Evolutionary conservation across 75 land plant species (phyloP), one percentile per base, ranked within the genome.

Genomic region (Cunninghamia lanceolata): DNA sequence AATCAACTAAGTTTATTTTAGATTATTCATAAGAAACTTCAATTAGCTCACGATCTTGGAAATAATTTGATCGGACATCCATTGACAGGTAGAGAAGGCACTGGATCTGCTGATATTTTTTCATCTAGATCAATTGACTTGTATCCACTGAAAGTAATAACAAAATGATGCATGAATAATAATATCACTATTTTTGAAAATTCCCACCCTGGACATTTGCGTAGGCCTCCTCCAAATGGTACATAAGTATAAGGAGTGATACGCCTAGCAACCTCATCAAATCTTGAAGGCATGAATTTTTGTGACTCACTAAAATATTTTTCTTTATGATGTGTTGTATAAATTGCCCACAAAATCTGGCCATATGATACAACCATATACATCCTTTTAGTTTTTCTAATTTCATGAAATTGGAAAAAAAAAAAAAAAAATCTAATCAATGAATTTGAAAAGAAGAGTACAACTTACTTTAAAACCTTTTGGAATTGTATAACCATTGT

Each of bases 171-270:
- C 35, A 93, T 38, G n/a, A 90, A 90, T 0, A 91, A 80, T 8
- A 94, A 88, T 40, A 93, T 91, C 80, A 88, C 88, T 38, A 90
- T 83, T 3, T 88, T 81, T 0, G 91, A 93, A 88, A 82, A 91
- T 59, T 89, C 95, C 46, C 84, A 79, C 3, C 93, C 91, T 32
- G 88, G 84, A 50, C 94, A 91, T 90, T 86, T 91, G 17, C 93
- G 79, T 7, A 94, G 90, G 3, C 94, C 95, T 15, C 92, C 94
- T 71, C 96, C 94, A 71, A 94, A 92, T 16, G 95, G 92, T 0
- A 94, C 87, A 53, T 82, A 92, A 7, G 95, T 90, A 86, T 87
- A 92, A 39, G 95, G 94, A 4, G 85, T 83, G n/a, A 91, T 76
- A 10, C 74, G 87, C 40, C 4, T 45, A 19, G 83, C 91, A 19